phyloP scores from a whole-genome alignment of 202 grass and related monocot species.

The Setaria viridis region DNA sequence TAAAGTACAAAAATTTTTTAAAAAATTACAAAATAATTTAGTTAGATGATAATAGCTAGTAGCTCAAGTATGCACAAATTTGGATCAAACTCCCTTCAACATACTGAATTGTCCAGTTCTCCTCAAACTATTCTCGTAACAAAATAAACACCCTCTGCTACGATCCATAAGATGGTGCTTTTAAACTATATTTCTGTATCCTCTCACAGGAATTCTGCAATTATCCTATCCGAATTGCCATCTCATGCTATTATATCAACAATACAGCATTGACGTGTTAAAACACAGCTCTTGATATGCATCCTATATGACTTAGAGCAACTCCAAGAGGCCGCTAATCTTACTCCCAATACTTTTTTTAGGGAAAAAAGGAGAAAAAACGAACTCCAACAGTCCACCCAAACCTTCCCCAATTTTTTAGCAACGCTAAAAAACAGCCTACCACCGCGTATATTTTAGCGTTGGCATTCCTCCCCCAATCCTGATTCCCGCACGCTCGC shows the following conservation, averaged over 20 bases:
- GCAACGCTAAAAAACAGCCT: no score
- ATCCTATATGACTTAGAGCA: constrained; percentile 27
- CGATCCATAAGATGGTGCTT: background rate
- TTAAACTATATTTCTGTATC: background rate
- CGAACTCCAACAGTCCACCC: no score
- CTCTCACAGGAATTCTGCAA: background rate
- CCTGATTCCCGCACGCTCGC: no score
- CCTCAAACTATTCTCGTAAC: constrained; percentile 7
- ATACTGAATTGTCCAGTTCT: background rate
- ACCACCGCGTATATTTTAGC: no score
- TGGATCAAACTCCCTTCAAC: background rate
- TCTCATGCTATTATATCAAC: constrained; percentile 20
- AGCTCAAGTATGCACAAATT: background rate
- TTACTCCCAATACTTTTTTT: no score
- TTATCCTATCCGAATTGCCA: constrained; percentile 10
- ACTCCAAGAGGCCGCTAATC: no score
- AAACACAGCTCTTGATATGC: constrained; percentile 28
- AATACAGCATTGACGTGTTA: constrained; percentile 6
- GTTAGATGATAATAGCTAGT: constrained; percentile 2
- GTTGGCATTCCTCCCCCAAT: no score
- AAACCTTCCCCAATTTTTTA: no score
- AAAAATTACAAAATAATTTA: background rate
- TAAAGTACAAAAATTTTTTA: background rate
- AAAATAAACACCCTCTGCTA: constrained; percentile 11
- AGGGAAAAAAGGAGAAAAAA: no score